These are phyloP conservation scores for Cryptococcus sp. DNA, from an alignment of 1,284 basidiomycete genomes.

Conservation along the genomic window DNA sequence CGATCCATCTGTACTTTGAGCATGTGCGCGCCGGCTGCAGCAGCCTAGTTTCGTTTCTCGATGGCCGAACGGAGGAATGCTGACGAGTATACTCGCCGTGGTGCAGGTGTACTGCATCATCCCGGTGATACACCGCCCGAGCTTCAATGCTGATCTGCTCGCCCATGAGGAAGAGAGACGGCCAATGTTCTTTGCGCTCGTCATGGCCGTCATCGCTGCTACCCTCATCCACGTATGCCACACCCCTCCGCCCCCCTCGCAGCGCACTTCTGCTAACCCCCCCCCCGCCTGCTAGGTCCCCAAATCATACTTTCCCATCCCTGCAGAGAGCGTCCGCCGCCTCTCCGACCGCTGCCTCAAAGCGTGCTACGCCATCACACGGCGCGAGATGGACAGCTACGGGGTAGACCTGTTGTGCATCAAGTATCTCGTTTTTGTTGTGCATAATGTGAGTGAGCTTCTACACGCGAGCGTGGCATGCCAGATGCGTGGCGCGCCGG, in stretches of 20 bases:
- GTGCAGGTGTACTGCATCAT: slow-evolving; percentile 26
- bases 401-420: slow-evolving; percentile 23
- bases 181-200: slow-evolving; percentile 27
- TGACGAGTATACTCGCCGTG: neutral
- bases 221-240: slow-evolving; percentile 26
- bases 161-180: slow-evolving; percentile 20
- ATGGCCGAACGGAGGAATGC: neutral
- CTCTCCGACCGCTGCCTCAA: slow-evolving; percentile 22
- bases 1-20: slow-evolving; percentile 24
- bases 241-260: neutral
- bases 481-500: no score
- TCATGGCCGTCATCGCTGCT: slow-evolving; percentile 26
- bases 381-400: slow-evolving; percentile 18
- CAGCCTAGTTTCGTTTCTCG: neutral
- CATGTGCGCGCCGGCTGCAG: slow-evolving; percentile 17
- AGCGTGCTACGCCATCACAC: slow-evolving; percentile 18
- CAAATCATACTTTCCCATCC: slow-evolving; percentile 24
- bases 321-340: slow-evolving; percentile 18
- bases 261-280: neutral
- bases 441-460: slow-evolving; percentile 28
- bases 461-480: no score
- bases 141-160: slow-evolving; percentile 25
- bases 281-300: slow-evolving; percentile 7
- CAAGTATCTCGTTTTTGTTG: slow-evolving; percentile 23
- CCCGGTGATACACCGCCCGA: slow-evolving; percentile 24